Evolutionary conservation across 495 filamentous ascomycete genomes (phyloP), one percentile per base, ranked within the genome.

Genomic region (Aspergillus olivimuriae): DNA sequence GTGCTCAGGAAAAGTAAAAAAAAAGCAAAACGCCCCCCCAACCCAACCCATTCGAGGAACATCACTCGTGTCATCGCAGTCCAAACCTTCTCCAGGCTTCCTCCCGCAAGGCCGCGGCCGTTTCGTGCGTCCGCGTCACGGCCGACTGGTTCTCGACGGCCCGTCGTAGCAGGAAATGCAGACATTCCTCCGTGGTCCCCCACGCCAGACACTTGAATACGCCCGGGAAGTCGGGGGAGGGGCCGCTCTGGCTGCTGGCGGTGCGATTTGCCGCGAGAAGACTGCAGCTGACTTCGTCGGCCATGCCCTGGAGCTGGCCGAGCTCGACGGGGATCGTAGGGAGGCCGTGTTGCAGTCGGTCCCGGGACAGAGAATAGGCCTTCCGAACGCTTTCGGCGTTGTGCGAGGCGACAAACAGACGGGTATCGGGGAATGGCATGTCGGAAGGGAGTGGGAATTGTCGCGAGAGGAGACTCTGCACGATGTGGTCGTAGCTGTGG

Each of bases 281-380:
- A 50, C 81, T 80, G 47, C 87, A 86, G 53, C 80, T 84, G 11
- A 95, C 77, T 55, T 95, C 88, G 47, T 95, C 89, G 12, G 89
- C 89, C 89, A 95, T 95, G 6, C 89, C 89, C 69, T 88, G 83
- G 22, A 95, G 69, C 64, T 95, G 89, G 1, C 83, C 89, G 66
- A 87, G 87, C 3, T 80, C 77, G 20, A 92, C 65, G 16, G 81
- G 72, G 9, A 74, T 70, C 28, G 61, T 61, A 17, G 55, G 37
- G 28, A 72, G 51, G 1, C 62, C 66, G 78, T 82, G 46, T 22
- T 52, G 38, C 23, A 48, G 10, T 40, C 51, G 50, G 18, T 50
- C 24, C 43, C 54, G 34, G 9, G 46, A 48, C 16, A 57, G 34
- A n/a, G 53, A 37, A 30, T 77, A 74, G 16, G 69, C 55, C 6